phyloP scores from a whole-genome alignment of 345 rosid genomes.

The Boechera stricta region DNA sequence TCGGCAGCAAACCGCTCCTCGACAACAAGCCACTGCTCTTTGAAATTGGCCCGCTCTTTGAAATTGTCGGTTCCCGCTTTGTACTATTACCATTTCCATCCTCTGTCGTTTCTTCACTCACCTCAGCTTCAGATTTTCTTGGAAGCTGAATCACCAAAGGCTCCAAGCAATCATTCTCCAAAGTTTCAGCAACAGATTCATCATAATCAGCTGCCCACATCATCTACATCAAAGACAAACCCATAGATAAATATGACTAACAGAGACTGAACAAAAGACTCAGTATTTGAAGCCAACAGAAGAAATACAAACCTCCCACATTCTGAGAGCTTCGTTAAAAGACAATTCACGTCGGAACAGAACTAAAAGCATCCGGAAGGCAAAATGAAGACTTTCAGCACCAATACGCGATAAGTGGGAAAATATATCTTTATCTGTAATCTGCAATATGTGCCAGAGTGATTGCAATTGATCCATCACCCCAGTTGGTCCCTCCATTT shows the following conservation, averaged over 20 bases:
- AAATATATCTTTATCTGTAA: slow-evolving; percentile 81
- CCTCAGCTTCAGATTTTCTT: slow-evolving; percentile 53
- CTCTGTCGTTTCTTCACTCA: slow-evolving; percentile 51
- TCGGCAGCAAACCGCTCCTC: slow-evolving; percentile 49
- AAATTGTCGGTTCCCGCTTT: slow-evolving; percentile 36
- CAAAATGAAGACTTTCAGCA: slow-evolving; percentile 98
- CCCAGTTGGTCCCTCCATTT: slow-evolving; percentile 91
- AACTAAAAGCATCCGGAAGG: slow-evolving; percentile 90
- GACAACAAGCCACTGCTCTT: slow-evolving; percentile 51
- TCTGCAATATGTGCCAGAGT: slow-evolving; percentile 81
- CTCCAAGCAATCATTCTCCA: slow-evolving; percentile 77
- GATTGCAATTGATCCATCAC: slow-evolving; percentile 89
- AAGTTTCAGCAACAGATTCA: slow-evolving; percentile 55
- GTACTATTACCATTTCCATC: slow-evolving; percentile 46
- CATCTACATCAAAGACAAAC: slow-evolving; percentile 63
- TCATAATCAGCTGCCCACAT: slow-evolving; percentile 99
- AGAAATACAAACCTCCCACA: slow-evolving; percentile 87
- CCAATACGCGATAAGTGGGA: slow-evolving; percentile 79
- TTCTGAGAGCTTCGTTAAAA: slow-evolving; percentile 76
- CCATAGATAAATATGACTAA: not conserved
- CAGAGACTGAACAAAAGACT: slow-evolving; percentile 16
- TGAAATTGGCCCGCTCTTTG: slow-evolving; percentile 45
- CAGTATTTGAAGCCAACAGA: slow-evolving; percentile 17
- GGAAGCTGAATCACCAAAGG: slow-evolving; percentile 68
- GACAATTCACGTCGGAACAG: slow-evolving; percentile 84